Percentiles rank a stretch among this genome's conserved stretches.
Evolutionary conservation across 1,284 basidiomycete species (phyloP).

Genomic region (Sporisorium scitamineum): DNA sequence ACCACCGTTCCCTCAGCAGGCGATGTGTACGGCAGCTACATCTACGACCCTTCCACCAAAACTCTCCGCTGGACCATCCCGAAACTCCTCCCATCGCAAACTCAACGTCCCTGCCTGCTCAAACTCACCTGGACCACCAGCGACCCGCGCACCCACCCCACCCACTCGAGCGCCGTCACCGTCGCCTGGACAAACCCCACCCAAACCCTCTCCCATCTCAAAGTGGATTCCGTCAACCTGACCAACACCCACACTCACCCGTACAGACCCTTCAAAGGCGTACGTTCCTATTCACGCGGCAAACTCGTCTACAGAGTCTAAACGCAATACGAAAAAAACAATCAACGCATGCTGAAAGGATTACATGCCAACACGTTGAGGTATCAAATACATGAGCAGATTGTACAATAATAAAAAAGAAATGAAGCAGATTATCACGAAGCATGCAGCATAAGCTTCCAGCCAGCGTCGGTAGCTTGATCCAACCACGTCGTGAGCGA

Average conservation of each 20-base stretch:
- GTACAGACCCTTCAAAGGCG: slow-evolving; percentile 77
- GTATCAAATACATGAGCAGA: not conserved
- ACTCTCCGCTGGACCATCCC: slow-evolving; percentile 52
- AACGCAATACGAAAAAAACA: not conserved
- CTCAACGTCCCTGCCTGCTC: slow-evolving; percentile 27
- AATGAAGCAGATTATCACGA: slow-evolving; percentile 8
- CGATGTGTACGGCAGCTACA: slow-evolving; percentile 41
- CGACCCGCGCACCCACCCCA: slow-evolving; percentile 62
- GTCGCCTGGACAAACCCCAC: slow-evolving; percentile 80
- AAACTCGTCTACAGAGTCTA: slow-evolving; percentile 57
- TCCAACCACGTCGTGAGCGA: slow-evolving; percentile 82
- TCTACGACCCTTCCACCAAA: slow-evolving; percentile 54
- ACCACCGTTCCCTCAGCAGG: slow-evolving; percentile 13
- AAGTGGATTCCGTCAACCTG: slow-evolving; percentile 87
- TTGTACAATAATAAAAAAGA: slow-evolving; percentile 2
- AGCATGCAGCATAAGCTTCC: slow-evolving; percentile 89
- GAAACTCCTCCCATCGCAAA: slow-evolving; percentile 14
- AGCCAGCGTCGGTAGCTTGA: slow-evolving; percentile 75
- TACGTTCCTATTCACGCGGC: slow-evolving; percentile 67
- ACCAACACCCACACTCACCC: slow-evolving; percentile 70
- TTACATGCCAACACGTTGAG: not conserved
- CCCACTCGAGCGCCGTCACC: slow-evolving; percentile 78
- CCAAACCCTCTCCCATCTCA: slow-evolving; percentile 81
- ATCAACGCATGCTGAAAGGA: not conserved
- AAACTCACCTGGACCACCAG: slow-evolving; percentile 45